Base-by-base conservation (phyloP, 78 protist species). In the Guillardia theta region DNA sequence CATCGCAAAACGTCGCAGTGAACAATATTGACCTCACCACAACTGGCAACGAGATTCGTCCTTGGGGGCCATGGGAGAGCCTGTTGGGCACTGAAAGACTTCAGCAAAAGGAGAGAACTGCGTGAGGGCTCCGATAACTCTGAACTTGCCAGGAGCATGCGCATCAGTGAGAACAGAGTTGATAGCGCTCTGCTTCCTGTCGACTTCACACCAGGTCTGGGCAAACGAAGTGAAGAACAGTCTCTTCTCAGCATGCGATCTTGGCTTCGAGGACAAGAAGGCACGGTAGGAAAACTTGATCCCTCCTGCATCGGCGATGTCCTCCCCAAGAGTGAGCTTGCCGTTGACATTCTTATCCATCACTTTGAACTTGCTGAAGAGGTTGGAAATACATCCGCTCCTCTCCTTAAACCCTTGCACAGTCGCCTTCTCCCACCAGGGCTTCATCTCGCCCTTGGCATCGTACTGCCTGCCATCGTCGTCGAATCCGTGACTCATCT, bases 401-500 rank as follows among this genome's bases (percentile, higher is more conserved):
- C 90, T 18, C 90, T 80, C 36, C 90, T 80, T 80, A 30, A 80
- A 80, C 64, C n/a, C 76, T 64, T 45, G 76, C 33, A 48, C 54
- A n/a, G 93, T 88, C 70, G 54, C 70, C 18, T 54, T 41, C 44
- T 45, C 70, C 93, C 93, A 88, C 93, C 93, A 88, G 93, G 46
- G 76, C 76, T 88, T 48, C 70, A 88, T 21, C 76, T 88, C 62
- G 27, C 93, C 93, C 54, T 27, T 41, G 53, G 93, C 93, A 43
- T 88, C 93, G 64, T 48, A 88, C 70, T 18, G 93, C 70, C 93
- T 10, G 47, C 93, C 93, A 27, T 88, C 62, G 93, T 88, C 62
- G 64, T 88, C 93, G 62, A 88, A 88, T 8, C 93, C 93, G 93
- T 88, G 93, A 30, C 46, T 48, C 93, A 88, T 88, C 64, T 88